Percentiles rank a stretch among this genome's conserved stretches.
These are phyloP conservation scores for Pascua guehoae DNA, from an alignment of 1,284 basidiomycete genomes.

Conservation along the genomic window DNA sequence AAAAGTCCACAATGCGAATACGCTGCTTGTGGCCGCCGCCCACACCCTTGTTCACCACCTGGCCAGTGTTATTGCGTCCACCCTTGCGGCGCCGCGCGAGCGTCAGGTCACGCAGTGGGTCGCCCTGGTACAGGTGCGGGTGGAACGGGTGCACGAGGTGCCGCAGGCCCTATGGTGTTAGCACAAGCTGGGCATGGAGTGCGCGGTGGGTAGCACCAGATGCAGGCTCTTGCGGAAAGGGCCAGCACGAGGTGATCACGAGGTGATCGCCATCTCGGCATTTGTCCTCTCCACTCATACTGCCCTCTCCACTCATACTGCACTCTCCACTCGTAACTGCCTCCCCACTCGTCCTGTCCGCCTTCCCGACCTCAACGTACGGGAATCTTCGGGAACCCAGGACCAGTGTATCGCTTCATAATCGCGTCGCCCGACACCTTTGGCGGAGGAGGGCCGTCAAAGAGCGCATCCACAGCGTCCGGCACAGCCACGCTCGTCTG, in stretches of 20 bases:
- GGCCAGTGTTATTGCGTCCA: slow-evolving; percentile 76
- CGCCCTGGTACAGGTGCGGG: slow-evolving; percentile 75
- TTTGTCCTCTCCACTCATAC: too few relatives aligned
- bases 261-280: too few relatives aligned
- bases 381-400: slow-evolving; percentile 44
- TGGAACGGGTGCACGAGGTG: slow-evolving; percentile 79
- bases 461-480: slow-evolving; percentile 18
- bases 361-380: slow-evolving; percentile 19
- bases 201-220: not conserved
- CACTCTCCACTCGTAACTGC: too few relatives aligned
- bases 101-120: slow-evolving; percentile 79
- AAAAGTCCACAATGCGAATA: slow-evolving; percentile 84
- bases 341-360: too few relatives aligned
- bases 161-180: slow-evolving; percentile 59
- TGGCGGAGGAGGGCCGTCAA: slow-evolving; percentile 23
- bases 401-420: slow-evolving; percentile 43
- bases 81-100: slow-evolving; percentile 77
- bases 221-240: not conserved
- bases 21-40: slow-evolving; percentile 90
- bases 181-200: not conserved
- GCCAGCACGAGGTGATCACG: too few relatives aligned
- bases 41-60: slow-evolving; percentile 80
- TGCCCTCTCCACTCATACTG: too few relatives aligned
- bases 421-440: slow-evolving; percentile 22
- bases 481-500: slow-evolving; percentile 2